Base-by-base conservation (phyloP, 2,329 filamentous ascomycete genomes). In the Lasiodiplodia citricola region DNA sequence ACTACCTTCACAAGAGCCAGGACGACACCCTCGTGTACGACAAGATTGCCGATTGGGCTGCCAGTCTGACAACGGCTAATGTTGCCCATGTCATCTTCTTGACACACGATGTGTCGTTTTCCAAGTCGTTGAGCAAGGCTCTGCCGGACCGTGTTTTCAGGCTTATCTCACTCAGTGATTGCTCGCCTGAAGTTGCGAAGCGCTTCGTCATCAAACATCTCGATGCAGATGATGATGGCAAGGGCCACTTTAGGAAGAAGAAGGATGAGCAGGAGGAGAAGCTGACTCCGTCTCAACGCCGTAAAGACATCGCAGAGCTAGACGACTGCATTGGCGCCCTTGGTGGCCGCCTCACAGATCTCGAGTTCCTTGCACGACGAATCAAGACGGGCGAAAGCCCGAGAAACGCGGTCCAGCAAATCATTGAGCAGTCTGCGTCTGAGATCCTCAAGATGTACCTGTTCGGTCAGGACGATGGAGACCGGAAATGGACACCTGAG, bases 361-460 rank as follows among this genome's bases (percentile, higher is more conserved):
- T 99, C 23, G 95, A 98, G 77, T 96, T 96, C 76, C 88, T 99
- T 54, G 92, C 94, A n/a, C 89, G 95, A 44, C 88, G 96, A 21
- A 91, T 99, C 74, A 93, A 93, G 80, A 89, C 91, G 0, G 95
- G 96, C 18, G 94, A 97, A 78, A 91, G 87, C 2, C 96, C 96
- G 0, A 87, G 86, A 71, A 86, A 91, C 73, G 96, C 96, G 2
- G 91, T 97, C 2, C 85, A 89, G 25, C 94, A 97, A 72, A 98
- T 99, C 71, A 91, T 97, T 66, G 90, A 93, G 67, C 93, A 97
- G 76, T 92, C 91, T 21, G 92, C 94, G 0, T 92, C 92, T 0
- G 96, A 98, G 76, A 94, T 98, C 58, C 83, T 97, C 70, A 97
- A 97, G 76, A 94, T 97, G 86, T 98, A 94, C 81, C 87, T 99